Evolutionary conservation across 208 protist genomes (phyloP), one percentile per base, ranked within the genome.

Genomic region (Polymyxa betae): DNA sequence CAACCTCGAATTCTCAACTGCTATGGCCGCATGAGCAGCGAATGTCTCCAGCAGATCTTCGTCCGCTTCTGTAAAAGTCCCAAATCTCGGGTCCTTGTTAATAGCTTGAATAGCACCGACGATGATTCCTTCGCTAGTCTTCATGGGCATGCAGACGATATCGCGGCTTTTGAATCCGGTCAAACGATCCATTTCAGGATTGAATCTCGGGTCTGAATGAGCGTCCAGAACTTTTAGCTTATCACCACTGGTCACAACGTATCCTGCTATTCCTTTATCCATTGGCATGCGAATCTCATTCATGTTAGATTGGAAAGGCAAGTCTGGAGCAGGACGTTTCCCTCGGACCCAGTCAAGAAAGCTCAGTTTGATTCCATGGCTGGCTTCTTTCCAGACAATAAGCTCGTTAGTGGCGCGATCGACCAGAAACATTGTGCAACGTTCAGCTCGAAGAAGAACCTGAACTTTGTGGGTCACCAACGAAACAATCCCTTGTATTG

Each of bases 111-210:
- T 90, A 41, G 94, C 93, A 24, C 93, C 93, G 0, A 93, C 77
- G 52, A 94, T 92, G 54, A 87, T 72, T 0, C 92, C 92, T 52
- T 92, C 77, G 40, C 88, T 87, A 45, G 93, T 93, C n/a, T 68
- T 49, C 41, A 95, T 91, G 20, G 94, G 94, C 40, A 94, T 91
- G 89, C 93, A 95, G 0, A 95, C 66, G 0, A 95, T 43, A 43
- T 68, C 91, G 29, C 90, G 43, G 43, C 93, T 95, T 12, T 44
- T 60, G 77, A 93, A 95, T 24, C 93, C 93, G 45, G 93, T 95
- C 38, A 64, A 66, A 44, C 91, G 52, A 82, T 95, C 93, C 24
- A 94, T 82, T 52, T 90, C 90, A 0, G 91, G 82, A 72, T 95
- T 95, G 92, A 95, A 95, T 20, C 93, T 49, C 44, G 45, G 38